A percentile compares a stretch with the other conserved stretches of the same genome.
phyloP scores from a whole-genome alignment of 345 rosid genomes.

The Euphorbia lathyris region DNA sequence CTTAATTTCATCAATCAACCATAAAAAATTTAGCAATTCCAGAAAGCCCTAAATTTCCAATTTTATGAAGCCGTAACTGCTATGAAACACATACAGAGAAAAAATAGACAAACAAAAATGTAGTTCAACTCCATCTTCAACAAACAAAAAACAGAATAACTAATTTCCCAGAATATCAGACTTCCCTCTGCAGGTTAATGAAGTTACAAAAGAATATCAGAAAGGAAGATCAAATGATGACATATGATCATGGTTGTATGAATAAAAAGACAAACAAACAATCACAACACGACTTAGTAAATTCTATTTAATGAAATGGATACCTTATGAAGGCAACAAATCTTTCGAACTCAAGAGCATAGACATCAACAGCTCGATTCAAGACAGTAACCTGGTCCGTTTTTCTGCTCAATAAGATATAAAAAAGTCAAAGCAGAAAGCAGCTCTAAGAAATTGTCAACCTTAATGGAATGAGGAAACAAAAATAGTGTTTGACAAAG shows the following conservation, averaged over 20 bases:
- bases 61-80: background rate
- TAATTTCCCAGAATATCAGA: background rate
- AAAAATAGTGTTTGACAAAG: background rate
- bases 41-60: background rate
- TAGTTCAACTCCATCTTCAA: background rate
- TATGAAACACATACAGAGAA: background rate
- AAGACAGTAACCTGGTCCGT: constrained; percentile 50
- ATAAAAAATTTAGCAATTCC: background rate
- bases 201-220: background rate
- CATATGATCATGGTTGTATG: background rate
- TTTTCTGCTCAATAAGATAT: constrained; percentile 39
- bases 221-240: background rate
- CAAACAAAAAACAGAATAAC: background rate
- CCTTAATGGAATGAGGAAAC: constrained; percentile 8
- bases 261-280: background rate
- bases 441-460: constrained; percentile 21
- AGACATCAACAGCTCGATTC: constrained; percentile 69
- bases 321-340: constrained; percentile 78
- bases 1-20: background rate
- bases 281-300: background rate
- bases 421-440: constrained; percentile 23
- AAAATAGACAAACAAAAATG: background rate
- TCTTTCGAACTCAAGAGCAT: constrained; percentile 74
- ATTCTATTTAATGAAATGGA: background rate
- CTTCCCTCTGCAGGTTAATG: background rate